Percentiles rank a stretch among this genome's conserved stretches.
These are phyloP conservation scores for Diophrys appendiculata DNA, from an alignment of 73 alveolate genomes.

Conservation along the genomic window DNA sequence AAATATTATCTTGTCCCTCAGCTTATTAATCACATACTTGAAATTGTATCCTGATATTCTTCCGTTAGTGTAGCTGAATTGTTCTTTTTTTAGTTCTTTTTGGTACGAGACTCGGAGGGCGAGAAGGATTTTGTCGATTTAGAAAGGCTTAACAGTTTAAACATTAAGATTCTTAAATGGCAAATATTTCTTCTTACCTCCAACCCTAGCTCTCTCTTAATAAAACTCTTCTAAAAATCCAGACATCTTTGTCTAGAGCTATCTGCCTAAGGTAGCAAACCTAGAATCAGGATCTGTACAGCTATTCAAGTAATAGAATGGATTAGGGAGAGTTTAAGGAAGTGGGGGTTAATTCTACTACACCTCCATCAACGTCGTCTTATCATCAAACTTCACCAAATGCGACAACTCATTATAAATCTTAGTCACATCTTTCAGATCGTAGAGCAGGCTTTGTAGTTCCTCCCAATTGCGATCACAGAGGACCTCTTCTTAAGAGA, in stretches of 20 bases:
- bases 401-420: background rate
- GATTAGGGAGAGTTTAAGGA: background rate
- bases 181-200: background rate
- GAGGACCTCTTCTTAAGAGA: background rate
- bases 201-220: background rate
- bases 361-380: background rate
- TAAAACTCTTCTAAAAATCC: no score
- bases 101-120: background rate
- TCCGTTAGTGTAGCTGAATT: background rate
- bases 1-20: no score
- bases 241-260: background rate
- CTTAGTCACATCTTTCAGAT: background rate
- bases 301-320: background rate
- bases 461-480: background rate
- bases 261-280: background rate
- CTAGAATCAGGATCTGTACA: background rate
- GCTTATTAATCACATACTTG: no score
- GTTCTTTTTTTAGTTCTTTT: background rate
- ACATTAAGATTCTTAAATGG: background rate
- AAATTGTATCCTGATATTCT: background rate
- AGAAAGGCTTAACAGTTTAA: background rate
- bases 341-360: background rate
- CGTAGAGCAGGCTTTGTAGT: background rate
- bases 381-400: background rate
- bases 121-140: no score